Evolutionary conservation across 106 monocot genomes (phyloP).

Genomic region (Phalaenopsis aphrodite): DNA sequence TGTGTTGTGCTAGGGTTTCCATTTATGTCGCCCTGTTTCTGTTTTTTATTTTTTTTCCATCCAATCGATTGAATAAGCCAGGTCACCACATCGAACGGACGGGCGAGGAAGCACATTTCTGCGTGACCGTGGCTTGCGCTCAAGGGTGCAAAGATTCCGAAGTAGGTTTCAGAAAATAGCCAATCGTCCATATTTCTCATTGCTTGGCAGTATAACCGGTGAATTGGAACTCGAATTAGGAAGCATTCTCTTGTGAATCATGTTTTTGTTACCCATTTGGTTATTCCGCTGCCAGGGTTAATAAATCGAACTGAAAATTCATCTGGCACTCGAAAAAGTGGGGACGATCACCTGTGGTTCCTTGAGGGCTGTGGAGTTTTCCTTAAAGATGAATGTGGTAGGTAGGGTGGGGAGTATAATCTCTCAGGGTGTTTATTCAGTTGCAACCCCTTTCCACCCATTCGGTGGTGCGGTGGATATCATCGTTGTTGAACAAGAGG

Average conservation of each 20-base stretch:
- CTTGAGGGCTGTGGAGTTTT: not conserved
- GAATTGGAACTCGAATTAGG: not conserved
- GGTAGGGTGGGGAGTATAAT: conserved; percentile 82
- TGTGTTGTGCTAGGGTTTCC: not conserved
- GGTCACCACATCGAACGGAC: not conserved
- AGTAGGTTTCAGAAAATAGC: not conserved
- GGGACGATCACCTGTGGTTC: not conserved
- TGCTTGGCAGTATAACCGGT: conserved; percentile 3
- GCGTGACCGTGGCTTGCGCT: not conserved
- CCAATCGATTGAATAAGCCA: not conserved
- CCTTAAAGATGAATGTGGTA: conserved; percentile 78
- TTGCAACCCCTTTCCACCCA: conserved; percentile 95
- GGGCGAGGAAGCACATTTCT: not conserved
- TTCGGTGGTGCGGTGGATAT: conserved; percentile 97
- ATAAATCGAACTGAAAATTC: too few species aligned
- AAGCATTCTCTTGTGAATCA: not conserved
- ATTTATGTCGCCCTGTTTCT: not conserved
- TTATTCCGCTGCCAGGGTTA: not conserved
- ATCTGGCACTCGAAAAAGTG: not conserved
- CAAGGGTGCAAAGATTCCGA: not conserved
- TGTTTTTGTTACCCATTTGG: not conserved
- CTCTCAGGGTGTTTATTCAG: conserved; percentile 89
- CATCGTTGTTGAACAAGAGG: conserved; percentile 83
- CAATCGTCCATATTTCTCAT: not conserved
- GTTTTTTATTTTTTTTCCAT: not conserved